These are phyloP conservation scores for Bipolaris oryzae DNA, from an alignment of 2,329 filamentous ascomycete species.

Conservation along the genomic window DNA sequence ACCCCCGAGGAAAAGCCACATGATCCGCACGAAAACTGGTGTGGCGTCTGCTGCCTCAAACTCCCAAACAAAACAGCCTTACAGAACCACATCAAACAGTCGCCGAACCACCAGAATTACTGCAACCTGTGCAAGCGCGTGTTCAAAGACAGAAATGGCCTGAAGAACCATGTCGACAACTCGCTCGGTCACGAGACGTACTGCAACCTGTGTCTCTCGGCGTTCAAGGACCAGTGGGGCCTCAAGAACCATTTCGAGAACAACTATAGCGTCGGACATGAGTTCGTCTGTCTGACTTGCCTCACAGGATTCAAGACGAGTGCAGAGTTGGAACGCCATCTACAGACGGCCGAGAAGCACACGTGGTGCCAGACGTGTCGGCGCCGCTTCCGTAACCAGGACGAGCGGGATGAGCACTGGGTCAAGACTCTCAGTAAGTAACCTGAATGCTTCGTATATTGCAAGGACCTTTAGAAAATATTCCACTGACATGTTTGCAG, in stretches of 20 bases:
- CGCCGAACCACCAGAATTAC: conserved; percentile 36
- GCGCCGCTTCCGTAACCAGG: conserved; percentile 36
- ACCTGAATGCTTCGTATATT: not conserved
- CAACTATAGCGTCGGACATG: conserved; percentile 36
- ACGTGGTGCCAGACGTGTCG: conserved; percentile 39
- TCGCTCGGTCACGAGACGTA: conserved; percentile 33
- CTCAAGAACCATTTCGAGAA: conserved; percentile 45
- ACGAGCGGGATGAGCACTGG: conserved; percentile 44
- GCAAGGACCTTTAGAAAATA: too few relatives aligned
- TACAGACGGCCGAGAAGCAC: conserved; percentile 35
- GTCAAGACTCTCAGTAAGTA: conserved; percentile 32
- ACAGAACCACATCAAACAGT: conserved; percentile 34
- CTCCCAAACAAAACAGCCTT: conserved; percentile 33
- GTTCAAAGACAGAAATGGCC: conserved; percentile 43
- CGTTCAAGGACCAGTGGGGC: conserved; percentile 41
- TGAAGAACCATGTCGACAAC: conserved; percentile 45
- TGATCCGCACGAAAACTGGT: conserved; percentile 40
- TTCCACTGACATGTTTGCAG: conserved; percentile 13
- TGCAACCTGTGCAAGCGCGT: conserved; percentile 46
- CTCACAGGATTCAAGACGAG: conserved; percentile 33
- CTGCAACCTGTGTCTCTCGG: conserved; percentile 45
- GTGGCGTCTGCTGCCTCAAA: conserved; percentile 37
- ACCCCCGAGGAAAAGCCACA: conserved; percentile 6
- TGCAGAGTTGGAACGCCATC: conserved; percentile 31
- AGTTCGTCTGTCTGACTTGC: conserved; percentile 38